A percentile compares a stretch with the other conserved stretches of the same genome.
Conservation (phyloP, 2,329 filamentous ascomycete species). For the Ceratocystis ficicola region DNA sequence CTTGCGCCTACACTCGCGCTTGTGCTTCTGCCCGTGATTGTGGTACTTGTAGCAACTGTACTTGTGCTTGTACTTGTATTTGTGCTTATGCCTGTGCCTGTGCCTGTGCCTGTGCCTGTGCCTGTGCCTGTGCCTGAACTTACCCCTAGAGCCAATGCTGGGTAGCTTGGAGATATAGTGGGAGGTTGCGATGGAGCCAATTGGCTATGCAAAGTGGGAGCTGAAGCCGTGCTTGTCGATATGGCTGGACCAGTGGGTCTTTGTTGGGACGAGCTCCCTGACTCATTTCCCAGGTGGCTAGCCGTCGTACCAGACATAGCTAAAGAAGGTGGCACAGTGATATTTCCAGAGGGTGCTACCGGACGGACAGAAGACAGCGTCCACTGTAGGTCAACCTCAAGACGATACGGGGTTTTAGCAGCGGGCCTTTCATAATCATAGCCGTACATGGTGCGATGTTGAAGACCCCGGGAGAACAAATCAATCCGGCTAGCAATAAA, state of each 20-base stretch:
- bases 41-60: neutral
- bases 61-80: neutral
- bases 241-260: neutral
- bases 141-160: neutral
- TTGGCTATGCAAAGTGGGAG: neutral
- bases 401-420: constrained; percentile 9
- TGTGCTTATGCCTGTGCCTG: neutral
- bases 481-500: constrained; percentile 20
- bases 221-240: neutral
- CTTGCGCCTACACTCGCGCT: no score
- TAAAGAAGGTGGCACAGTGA: neutral
- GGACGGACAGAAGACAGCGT: neutral
- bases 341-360: neutral
- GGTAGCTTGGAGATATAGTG: neutral
- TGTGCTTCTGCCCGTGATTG: no score
- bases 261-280: neutral
- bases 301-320: neutral
- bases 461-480: constrained; percentile 16
- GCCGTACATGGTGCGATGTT: constrained; percentile 11
- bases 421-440: constrained; percentile 16
- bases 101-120: neutral
- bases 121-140: neutral
- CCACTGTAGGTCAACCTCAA: constrained; percentile 14
- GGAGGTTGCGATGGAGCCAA: neutral
- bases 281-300: neutral